Conservation (phyloP, 2,329 filamentous ascomycete species). For the Pseudogymnoascus sp. region DNA sequence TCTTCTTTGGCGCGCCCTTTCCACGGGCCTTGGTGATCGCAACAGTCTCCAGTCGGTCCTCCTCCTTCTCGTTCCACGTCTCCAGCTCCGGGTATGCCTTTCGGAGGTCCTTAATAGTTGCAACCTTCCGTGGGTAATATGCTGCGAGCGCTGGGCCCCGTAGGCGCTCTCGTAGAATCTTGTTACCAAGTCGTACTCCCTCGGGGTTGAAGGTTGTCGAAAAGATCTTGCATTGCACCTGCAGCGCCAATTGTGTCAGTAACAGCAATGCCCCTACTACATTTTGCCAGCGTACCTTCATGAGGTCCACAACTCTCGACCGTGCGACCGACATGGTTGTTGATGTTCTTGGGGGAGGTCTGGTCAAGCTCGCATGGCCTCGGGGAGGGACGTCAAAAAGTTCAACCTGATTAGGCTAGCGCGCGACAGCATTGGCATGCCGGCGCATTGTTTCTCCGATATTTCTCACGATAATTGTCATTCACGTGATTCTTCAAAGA, state of each 20-base stretch:
- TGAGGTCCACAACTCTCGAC: conserved; percentile 59
- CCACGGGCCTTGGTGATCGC: conserved; percentile 66
- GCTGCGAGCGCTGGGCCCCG: conserved; percentile 73
- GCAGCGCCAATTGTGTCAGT: conserved; percentile 19
- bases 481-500: neutral
- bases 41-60: conserved; percentile 71
- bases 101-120: conserved; percentile 61
- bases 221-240: conserved; percentile 91
- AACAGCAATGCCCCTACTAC: neutral
- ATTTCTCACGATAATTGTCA: conserved; percentile 5
- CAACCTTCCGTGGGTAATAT: conserved; percentile 75
- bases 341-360: conserved; percentile 11
- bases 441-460: neutral
- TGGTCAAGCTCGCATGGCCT: conserved; percentile 4
- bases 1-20: conserved; percentile 87
- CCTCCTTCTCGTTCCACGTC: conserved; percentile 67
- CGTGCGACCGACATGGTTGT: conserved; percentile 55
- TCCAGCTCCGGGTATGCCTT: conserved; percentile 54
- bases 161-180: conserved; percentile 80
- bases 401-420: conserved; percentile 9
- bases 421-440: neutral
- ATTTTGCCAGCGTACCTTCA: conserved; percentile 54
- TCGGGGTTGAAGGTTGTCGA: conserved; percentile 85
- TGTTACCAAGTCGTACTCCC: conserved; percentile 75
- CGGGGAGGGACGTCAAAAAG: conserved; percentile 6